Percentiles rank a stretch among this genome's conserved stretches.
Evolutionary conservation across 2,329 filamentous ascomycete genomes (phyloP).

Genomic region (Aspergillus sp.): DNA sequence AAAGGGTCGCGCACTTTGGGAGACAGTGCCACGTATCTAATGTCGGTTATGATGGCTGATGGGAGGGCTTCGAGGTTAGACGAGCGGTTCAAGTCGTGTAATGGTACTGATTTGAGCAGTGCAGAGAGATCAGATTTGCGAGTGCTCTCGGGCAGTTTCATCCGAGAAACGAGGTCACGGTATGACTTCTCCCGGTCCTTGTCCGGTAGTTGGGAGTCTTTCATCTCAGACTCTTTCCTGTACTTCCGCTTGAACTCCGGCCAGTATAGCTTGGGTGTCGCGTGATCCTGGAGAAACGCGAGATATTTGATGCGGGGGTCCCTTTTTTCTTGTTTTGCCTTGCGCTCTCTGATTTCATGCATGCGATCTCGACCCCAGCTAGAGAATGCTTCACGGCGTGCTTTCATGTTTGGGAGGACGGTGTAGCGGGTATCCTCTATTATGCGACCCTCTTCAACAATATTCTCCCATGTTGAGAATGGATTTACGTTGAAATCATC

Average conservation of each 20-base stretch:
- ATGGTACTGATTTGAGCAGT: slow-evolving; percentile 44
- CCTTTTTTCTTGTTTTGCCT: slow-evolving; percentile 72
- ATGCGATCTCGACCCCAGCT: slow-evolving; percentile 81
- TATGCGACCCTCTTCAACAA: slow-evolving; percentile 78
- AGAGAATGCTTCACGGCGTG: slow-evolving; percentile 78
- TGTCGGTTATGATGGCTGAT: slow-evolving; percentile 41
- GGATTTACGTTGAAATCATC: slow-evolving; percentile 80
- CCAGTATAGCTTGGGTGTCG: slow-evolving; percentile 93
- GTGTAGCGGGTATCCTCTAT: slow-evolving; percentile 87
- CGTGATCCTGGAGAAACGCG: slow-evolving; percentile 74
- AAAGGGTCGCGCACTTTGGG: slow-evolving; percentile 40
- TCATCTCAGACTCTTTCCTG: slow-evolving; percentile 76
- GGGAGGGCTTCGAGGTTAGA: slow-evolving; percentile 42
- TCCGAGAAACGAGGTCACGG: slow-evolving; percentile 46
- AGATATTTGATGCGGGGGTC: slow-evolving; percentile 84
- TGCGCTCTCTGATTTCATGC: slow-evolving; percentile 67
- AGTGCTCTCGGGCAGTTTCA: slow-evolving; percentile 48
- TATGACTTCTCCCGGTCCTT: slow-evolving; percentile 52
- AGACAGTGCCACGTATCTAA: slow-evolving; percentile 45
- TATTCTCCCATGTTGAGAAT: slow-evolving; percentile 86
- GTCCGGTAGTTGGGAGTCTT: slow-evolving; percentile 43
- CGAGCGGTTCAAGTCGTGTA: slow-evolving; percentile 41
- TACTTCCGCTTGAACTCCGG: slow-evolving; percentile 92
- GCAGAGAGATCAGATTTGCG: slow-evolving; percentile 47
- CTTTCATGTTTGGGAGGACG: slow-evolving; percentile 75